phyloP scores from a whole-genome alignment of 2,329 filamentous ascomycete genomes.

The Lachnellula subtilissima region DNA sequence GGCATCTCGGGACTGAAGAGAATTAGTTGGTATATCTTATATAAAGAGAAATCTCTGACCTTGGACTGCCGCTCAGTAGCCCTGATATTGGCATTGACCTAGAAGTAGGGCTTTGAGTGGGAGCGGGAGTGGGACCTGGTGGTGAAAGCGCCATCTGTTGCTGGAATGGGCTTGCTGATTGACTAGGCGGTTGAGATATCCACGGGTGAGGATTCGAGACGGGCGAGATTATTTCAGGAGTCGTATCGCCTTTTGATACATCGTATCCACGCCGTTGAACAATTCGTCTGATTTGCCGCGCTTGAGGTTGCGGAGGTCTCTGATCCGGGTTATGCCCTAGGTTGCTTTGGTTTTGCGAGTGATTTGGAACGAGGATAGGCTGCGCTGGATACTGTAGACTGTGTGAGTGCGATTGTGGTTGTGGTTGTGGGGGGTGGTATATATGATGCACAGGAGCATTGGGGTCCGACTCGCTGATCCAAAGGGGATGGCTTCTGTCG shows the following conservation, averaged over 20 bases:
- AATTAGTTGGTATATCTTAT: conserved; percentile 9
- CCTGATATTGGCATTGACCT: conserved; percentile 23
- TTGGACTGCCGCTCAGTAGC: conserved; percentile 18
- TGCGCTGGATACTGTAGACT: conserved; percentile 6
- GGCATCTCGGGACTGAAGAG: conserved; percentile 8
- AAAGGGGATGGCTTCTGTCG: conserved; percentile 14
- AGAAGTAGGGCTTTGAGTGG: conserved; percentile 8
- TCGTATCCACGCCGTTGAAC: conserved; percentile 13
- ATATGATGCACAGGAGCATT: conserved; percentile 13
- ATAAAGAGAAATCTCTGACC: conserved; percentile 1
- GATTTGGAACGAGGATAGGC: conserved; percentile 2
- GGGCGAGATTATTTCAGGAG: background rate
- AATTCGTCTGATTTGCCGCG: conserved; percentile 20
- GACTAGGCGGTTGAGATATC: background rate
- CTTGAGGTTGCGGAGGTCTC: conserved; percentile 6
- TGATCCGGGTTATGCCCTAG: background rate
- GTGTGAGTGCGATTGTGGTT: conserved; percentile 6
- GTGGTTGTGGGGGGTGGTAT: conserved; percentile 7
- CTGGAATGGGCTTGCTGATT: background rate
- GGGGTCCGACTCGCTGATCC: conserved; percentile 10
- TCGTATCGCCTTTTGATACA: conserved; percentile 9
- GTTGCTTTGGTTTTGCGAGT: background rate
- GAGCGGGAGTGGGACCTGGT: background rate
- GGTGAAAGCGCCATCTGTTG: conserved; percentile 1
- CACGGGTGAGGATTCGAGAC: background rate